Base-by-base conservation (phyloP, 1,284 basidiomycete species). In the Mixia osmundae region DNA sequence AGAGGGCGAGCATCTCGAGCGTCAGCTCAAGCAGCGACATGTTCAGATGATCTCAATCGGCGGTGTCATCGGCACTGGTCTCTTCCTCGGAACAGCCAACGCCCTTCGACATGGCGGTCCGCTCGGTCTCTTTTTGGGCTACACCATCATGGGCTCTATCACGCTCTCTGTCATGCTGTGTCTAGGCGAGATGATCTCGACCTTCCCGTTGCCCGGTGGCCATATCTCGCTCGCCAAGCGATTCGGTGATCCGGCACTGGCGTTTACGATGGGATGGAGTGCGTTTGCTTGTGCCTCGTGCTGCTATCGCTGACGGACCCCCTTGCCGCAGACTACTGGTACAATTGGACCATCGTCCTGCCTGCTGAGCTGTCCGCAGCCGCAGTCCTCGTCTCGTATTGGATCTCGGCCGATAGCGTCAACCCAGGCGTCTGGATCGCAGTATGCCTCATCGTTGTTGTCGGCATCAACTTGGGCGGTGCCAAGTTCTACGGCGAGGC, bases 191-290 rank as follows among this genome's bases (percentile, higher is more conserved):
- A 73, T 75, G 71, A 57, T 74, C 38, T 65, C 26, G 0, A 49
- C 52, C 20, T 47, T 57, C 3, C 56, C 58, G 12, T 42, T 56
- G 41, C 44, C 62, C 33, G 73, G 70, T 43, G 70, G 79, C 4
- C 78, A 80, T 53, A 75, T 83, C 53, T 72, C 67, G 35, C 61
- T 82, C 26, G 74, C 78, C 3, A 69, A 69, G 44, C 71, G 75
- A 28, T 79, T 79, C 51, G 71, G 80, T 18, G 70, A 78, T 50
- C 71, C 72, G 4, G 72, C 77, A 2, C 63, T 82, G 41, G 72
- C 72, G 1, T 80, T 80, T 49, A 67, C 76, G 37, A 76, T 68
- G n/a, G n/a, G n/a, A n/a, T n/a, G n/a, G n/a, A n/a, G n/a, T n/a
- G n/a, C n/a, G n/a, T n/a, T n/a, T n/a, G n/a, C n/a, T n/a, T n/a